A percentile compares a stretch with the other conserved stretches of the same genome.
phyloP scores from a whole-genome alignment of 192 early-diverging fungal species.

The Linnemannia hyalina region DNA sequence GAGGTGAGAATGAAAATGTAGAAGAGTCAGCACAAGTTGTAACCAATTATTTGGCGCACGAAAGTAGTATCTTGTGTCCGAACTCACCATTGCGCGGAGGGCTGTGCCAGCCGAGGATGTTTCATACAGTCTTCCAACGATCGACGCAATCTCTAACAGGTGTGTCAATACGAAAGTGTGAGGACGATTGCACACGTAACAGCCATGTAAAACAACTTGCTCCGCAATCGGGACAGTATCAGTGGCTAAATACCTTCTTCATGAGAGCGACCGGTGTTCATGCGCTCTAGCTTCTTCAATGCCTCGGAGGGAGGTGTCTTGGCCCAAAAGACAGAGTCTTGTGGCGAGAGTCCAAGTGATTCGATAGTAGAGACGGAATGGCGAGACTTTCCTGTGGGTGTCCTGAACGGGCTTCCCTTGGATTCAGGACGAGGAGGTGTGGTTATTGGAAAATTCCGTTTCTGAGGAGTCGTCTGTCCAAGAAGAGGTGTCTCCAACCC shows the following conservation, averaged over 20 bases:
- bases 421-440: background rate
- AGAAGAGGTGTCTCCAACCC: background rate
- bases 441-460: background rate
- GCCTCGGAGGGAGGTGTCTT: slow-evolving; percentile 45
- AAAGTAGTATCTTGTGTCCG: background rate
- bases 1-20: background rate
- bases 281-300: slow-evolving; percentile 23
- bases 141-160: slow-evolving; percentile 37
- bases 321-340: slow-evolving; percentile 52
- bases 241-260: slow-evolving; percentile 27
- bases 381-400: slow-evolving; percentile 27
- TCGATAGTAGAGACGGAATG: slow-evolving; percentile 20
- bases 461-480: background rate
- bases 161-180: background rate
- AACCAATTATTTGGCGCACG: too few relatives aligned
- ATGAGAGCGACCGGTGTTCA: slow-evolving; percentile 35
- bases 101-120: slow-evolving; percentile 36
- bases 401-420: slow-evolving; percentile 30
- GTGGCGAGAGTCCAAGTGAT: slow-evolving; percentile 43
- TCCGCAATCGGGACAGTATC: background rate
- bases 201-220: background rate
- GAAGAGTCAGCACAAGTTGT: background rate
- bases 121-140: slow-evolving; percentile 37
- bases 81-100: slow-evolving; percentile 23
- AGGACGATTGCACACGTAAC: background rate